These are phyloP conservation scores for Phialemoniopsis sp. DNA, from an alignment of 2,329 filamentous ascomycete genomes.

Conservation along the genomic window DNA sequence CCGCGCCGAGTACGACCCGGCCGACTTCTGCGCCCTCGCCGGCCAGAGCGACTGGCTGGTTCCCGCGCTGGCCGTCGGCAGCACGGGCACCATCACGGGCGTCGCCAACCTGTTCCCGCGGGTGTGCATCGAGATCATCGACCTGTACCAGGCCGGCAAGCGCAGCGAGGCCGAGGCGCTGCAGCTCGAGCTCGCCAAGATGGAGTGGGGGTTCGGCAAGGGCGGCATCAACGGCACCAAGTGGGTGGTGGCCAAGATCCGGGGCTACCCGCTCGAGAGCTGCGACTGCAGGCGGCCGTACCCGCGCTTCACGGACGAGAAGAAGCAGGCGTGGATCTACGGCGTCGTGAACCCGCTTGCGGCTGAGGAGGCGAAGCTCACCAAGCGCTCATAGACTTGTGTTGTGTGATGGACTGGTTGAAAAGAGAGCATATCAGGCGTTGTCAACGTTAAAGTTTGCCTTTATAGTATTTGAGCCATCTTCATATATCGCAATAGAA, in stretches of 20 bases:
- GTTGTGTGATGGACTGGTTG: too few relatives aligned
- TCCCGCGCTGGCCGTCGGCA: slow-evolving; percentile 51
- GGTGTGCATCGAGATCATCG: slow-evolving; percentile 42
- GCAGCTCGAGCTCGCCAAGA: slow-evolving; percentile 45
- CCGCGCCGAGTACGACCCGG: slow-evolving; percentile 34
- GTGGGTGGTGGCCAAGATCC: slow-evolving; percentile 50
- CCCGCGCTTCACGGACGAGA: slow-evolving; percentile 38
- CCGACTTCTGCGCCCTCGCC: slow-evolving; percentile 62
- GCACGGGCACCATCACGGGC: slow-evolving; percentile 53
- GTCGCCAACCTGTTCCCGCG: slow-evolving; percentile 57
- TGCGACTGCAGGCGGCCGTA: slow-evolving; percentile 51
- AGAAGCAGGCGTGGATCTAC: slow-evolving; percentile 39
- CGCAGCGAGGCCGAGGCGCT: slow-evolving; percentile 39
- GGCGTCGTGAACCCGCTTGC: slow-evolving; percentile 12
- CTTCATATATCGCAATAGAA: too few relatives aligned
- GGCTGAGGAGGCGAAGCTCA: slow-evolving; percentile 8
- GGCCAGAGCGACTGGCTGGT: slow-evolving; percentile 69
- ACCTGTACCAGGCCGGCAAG: slow-evolving; percentile 42
- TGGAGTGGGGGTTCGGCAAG: slow-evolving; percentile 53
- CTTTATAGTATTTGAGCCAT: too few relatives aligned
- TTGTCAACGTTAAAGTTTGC: too few relatives aligned
- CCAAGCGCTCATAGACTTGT: not conserved
- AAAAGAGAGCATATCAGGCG: too few relatives aligned
- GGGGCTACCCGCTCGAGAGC: slow-evolving; percentile 46
- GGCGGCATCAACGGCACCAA: slow-evolving; percentile 59